Evolutionary conservation across 2,329 filamentous ascomycete genomes (phyloP).

Genomic region (Teratosphaeria nubilosa): DNA sequence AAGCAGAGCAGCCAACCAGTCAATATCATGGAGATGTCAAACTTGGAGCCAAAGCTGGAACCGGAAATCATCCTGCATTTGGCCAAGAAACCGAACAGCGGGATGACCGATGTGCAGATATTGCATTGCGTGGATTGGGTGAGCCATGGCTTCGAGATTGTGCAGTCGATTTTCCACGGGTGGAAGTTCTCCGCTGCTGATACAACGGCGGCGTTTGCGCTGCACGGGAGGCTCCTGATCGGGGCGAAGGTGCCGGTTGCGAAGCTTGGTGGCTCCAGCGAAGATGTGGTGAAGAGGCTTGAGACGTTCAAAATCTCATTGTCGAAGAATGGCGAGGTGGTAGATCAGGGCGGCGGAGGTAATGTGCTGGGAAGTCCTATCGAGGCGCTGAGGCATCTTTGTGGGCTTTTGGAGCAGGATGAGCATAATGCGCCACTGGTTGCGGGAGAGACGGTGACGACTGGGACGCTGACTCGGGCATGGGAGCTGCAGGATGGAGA

Average conservation of each 20-base stretch:
- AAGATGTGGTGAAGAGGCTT: neutral
- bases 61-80: neutral
- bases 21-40: neutral
- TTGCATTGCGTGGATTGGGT: neutral
- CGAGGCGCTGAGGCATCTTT: neutral
- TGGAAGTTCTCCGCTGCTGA: neutral
- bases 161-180: neutral
- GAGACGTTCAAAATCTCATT: neutral
- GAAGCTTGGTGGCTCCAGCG: neutral
- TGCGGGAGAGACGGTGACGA: neutral
- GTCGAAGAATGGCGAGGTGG: neutral
- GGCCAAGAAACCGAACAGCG: neutral
- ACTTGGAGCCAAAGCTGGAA: neutral
- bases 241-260: neutral
- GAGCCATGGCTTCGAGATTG: neutral
- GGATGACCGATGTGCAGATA: neutral
- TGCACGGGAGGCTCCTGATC: neutral
- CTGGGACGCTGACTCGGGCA: neutral
- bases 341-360: neutral
- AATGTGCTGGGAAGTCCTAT: neutral
- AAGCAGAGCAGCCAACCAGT: neutral
- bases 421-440: neutral
- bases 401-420: neutral
- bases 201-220: neutral
- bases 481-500: neutral